Conservation (phyloP, 805 yeast species). For the Wickerhamiella siamensis region DNA sequence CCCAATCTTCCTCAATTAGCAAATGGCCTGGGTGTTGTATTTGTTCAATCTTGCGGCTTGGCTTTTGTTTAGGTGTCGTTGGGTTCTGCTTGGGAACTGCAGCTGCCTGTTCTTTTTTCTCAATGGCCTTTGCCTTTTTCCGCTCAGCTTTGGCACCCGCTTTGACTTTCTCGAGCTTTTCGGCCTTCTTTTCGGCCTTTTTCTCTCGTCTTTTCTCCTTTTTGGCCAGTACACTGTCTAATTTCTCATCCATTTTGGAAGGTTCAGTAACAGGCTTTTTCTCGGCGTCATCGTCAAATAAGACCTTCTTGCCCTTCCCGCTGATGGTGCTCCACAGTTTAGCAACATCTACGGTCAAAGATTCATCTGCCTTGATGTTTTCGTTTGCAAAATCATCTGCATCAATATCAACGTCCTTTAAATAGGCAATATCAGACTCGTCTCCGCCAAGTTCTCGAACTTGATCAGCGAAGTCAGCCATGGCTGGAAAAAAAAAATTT, state of each 20-base stretch:
- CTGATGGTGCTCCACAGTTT: constrained; percentile 17
- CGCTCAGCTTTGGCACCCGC: constrained; percentile 2
- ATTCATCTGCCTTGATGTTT: constrained; percentile 15
- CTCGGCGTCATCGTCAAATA: constrained; percentile 16
- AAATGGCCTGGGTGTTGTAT: constrained; percentile 23
- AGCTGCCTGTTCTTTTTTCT: constrained; percentile 17
- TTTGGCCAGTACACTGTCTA: constrained; percentile 12
- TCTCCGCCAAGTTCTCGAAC: constrained; percentile 76
- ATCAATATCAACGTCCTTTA: constrained; percentile 37
- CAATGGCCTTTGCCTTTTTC: constrained; percentile 2
- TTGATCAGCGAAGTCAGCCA: constrained; percentile 42
- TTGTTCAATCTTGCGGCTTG: constrained; percentile 20
- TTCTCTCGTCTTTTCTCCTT: constrained; percentile 15
- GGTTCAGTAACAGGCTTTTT: constrained; percentile 10
- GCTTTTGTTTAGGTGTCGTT: not conserved
- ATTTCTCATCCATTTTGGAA: constrained; percentile 16
- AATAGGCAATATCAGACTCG: constrained; percentile 58
- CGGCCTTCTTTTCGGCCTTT: constrained; percentile 10
- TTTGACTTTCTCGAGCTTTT: constrained; percentile 1
- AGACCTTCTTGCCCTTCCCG: constrained; percentile 17
- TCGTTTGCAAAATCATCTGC: constrained; percentile 24
- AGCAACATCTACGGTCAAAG: constrained; percentile 15
- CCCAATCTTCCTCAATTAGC: constrained; percentile 1
- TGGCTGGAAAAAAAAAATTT: constrained; percentile 1
- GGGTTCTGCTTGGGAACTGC: constrained; percentile 11